Evolutionary conservation across 306 rosid species (phyloP).

Genomic region (Gynostemma pentaphyllum): DNA sequence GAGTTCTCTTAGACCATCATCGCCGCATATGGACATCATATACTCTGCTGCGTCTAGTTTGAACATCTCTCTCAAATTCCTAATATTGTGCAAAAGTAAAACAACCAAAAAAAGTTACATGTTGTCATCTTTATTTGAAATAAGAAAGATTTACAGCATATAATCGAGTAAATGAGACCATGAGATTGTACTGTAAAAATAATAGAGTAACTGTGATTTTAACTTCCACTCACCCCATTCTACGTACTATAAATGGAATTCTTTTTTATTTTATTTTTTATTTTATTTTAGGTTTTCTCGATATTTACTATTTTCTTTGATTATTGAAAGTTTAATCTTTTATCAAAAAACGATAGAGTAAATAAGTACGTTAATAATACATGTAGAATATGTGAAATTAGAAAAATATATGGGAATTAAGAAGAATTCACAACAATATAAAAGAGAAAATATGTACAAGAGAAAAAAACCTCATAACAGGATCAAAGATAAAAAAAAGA

Average conservation of each 20-base stretch:
- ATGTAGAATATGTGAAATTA: not conserved
- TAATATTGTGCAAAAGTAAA: constrained; percentile 15
- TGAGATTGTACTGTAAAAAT: too few species aligned
- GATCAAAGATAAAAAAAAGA: too few species aligned
- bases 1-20: constrained; percentile 75
- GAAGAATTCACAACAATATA: not conserved
- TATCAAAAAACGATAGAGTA: too few species aligned
- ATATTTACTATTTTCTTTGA: too few species aligned
- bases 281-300: too few species aligned
- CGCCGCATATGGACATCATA: constrained; percentile 98
- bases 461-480: too few species aligned
- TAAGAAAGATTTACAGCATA: not conserved
- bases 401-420: constrained; percentile 7
- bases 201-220: too few species aligned
- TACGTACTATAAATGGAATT: too few species aligned
- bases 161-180: not conserved
- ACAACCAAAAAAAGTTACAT: not conserved
- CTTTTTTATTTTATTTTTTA: too few species aligned
- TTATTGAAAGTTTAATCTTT: too few species aligned
- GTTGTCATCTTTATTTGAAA: not conserved
- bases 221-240: too few species aligned
- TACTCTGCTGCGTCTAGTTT: constrained; percentile 95
- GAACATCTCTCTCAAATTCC: constrained; percentile 99
- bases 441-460: not conserved
- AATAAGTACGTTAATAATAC: not conserved